Conservation (phyloP, 2,329 filamentous ascomycete species). For the Lasiodiplodia citricola region DNA sequence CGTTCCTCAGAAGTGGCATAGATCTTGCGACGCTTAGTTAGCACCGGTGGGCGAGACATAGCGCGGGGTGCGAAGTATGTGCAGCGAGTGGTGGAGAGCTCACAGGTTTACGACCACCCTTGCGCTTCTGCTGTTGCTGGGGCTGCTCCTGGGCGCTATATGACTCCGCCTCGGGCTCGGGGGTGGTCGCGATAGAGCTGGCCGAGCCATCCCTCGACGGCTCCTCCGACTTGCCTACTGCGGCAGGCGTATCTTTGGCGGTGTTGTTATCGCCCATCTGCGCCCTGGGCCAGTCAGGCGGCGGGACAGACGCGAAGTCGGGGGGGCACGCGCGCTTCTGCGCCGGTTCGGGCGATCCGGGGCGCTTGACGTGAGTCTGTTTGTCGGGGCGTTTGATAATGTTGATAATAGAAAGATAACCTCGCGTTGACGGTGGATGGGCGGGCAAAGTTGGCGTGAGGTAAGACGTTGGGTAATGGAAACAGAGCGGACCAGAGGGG, state of each 20-base stretch:
- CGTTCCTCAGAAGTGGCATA: constrained; percentile 98
- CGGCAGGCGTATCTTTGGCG: constrained; percentile 49
- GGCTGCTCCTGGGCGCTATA: constrained; percentile 51
- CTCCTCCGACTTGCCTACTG: constrained; percentile 47
- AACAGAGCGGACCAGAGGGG: constrained; percentile 34
- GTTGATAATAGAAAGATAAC: constrained; percentile 53
- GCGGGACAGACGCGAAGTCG: constrained; percentile 40
- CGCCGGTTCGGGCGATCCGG: constrained; percentile 26
- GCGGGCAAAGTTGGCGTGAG: constrained; percentile 49
- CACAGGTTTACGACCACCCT: constrained; percentile 97
- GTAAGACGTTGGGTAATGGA: constrained; percentile 57
- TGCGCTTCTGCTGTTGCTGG: constrained; percentile 77
- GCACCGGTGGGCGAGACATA: constrained; percentile 44
- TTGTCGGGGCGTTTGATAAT: constrained; percentile 49
- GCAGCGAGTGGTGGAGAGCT: constrained; percentile 44
- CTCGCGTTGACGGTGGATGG: constrained; percentile 42
- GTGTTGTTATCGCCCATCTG: constrained; percentile 55
- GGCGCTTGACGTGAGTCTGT: constrained; percentile 33
- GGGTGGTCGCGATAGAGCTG: constrained; percentile 55
- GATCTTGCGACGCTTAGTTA: constrained; percentile 66
- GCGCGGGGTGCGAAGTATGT: constrained; percentile 34
- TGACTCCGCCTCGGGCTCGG: constrained; percentile 50
- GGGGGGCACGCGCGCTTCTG: constrained; percentile 43
- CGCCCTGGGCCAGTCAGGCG: constrained; percentile 36
- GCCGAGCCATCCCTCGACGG: constrained; percentile 51